These are phyloP conservation scores for Brassica carinata DNA, from an alignment of 345 rosid genomes.

Conservation along the genomic window DNA sequence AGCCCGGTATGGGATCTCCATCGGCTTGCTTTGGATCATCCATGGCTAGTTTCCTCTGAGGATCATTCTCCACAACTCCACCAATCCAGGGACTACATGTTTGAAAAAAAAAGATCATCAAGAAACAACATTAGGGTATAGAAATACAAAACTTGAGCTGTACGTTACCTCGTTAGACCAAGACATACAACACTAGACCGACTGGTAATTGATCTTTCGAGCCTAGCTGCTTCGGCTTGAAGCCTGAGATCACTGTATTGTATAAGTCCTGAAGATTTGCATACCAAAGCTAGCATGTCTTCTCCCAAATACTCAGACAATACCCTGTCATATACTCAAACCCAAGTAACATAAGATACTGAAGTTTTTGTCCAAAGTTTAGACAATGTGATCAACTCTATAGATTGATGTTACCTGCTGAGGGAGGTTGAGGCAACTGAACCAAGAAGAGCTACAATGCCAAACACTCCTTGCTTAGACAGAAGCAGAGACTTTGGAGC, in stretches of 20 bases:
- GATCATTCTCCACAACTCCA: constrained; percentile 33
- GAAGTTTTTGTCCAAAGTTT: not conserved
- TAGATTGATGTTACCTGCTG: constrained; percentile 51
- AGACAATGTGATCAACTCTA: not conserved
- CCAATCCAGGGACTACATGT: constrained; percentile 42
- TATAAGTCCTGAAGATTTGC: constrained; percentile 48
- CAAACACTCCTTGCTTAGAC: constrained; percentile 45
- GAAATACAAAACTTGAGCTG: not conserved
- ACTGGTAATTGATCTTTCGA: constrained; percentile 46
- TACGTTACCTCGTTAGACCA: constrained; percentile 51
- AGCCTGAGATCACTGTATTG: constrained; percentile 43
- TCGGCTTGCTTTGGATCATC: constrained; percentile 44
- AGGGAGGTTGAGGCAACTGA: constrained; percentile 47
- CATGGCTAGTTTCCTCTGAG: constrained; percentile 51
- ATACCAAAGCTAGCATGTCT: constrained; percentile 71
- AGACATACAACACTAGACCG: constrained; percentile 58
- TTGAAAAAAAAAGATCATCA: not conserved
- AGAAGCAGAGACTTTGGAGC: constrained; percentile 11
- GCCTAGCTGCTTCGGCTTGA: constrained; percentile 48
- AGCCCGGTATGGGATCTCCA: constrained; percentile 53
- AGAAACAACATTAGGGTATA: not conserved
- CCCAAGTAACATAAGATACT: not conserved
- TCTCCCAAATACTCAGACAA: constrained; percentile 65
- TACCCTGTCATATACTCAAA: constrained; percentile 42
- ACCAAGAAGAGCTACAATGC: constrained; percentile 63